Base-by-base conservation (phyloP, 805 yeast genomes). In the Candida qinlingensis region DNA sequence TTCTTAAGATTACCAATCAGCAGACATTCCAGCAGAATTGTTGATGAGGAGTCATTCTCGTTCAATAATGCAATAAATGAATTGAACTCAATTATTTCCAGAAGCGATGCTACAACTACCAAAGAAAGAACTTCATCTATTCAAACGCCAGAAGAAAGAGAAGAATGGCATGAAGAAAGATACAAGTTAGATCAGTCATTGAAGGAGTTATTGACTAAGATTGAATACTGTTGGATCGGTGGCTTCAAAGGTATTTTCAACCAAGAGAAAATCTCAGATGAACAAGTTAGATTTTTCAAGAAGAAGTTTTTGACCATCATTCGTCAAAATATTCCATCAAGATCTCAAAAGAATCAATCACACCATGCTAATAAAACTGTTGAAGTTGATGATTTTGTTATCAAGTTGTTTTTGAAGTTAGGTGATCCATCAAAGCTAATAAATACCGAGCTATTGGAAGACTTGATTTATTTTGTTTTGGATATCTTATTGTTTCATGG, bases 141-240 rank as follows among this genome's bases (percentile, higher is more conserved):
- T 2, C 69, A 61, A 4, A 74, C 88, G 0, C 72, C 75, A 41
- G 83, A 80, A 39, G 85, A 82, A 31, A 72, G 89, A 44, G 75
- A 73, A 41, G 54, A 68, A 7, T 92, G 97, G 97, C 94, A 97
- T 96, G 72, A 73, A 38, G 68, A 69, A 30, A 69, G 97, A 43
- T 79, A 77, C 47, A 66, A 64, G 0, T 67, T 90, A 13, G 97
- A 92, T 62, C 62, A 69, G 8, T 64, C 74, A 42, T 59, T 92
- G 45, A 63, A 74, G 37, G 64, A 63, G 2, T 63, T 90, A n/a
- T 61, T 92, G n/a, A 57, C 62, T 1, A 69, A 70, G 33, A 74
- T 87, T 7, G 92, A 88, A 47, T 62, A 63, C 26, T 67, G 70
- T 47, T 87, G 97, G 91, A 67, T 92, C 36, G 89, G 92, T 11